phyloP scores from a whole-genome alignment of 2,329 filamentous ascomycete genomes.

The Epichloe sibirici region DNA sequence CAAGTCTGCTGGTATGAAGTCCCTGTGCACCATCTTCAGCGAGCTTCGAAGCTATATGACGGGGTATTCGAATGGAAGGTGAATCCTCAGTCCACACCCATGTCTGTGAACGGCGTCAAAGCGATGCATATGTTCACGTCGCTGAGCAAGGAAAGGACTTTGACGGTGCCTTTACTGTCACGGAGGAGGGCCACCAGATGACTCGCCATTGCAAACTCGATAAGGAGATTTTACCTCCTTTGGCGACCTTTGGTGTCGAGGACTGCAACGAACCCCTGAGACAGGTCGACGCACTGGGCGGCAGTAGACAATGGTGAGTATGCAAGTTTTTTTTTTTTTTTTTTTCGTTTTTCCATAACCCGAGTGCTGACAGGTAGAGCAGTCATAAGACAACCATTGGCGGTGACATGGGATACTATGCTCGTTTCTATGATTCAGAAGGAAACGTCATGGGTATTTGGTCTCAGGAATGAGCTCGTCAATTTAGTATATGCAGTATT shows the following conservation, averaged over 20 bases:
- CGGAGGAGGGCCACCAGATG: slow-evolving; percentile 18
- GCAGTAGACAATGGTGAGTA: slow-evolving; percentile 24
- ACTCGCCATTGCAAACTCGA: slow-evolving; percentile 14
- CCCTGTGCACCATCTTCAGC: slow-evolving; percentile 21
- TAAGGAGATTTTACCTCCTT: slow-evolving; percentile 15
- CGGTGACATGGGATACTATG: slow-evolving; percentile 21
- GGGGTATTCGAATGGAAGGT: slow-evolving; percentile 23
- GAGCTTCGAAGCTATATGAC: slow-evolving; percentile 26
- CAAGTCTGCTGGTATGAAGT: slow-evolving; percentile 28
- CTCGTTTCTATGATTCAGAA: slow-evolving; percentile 25
- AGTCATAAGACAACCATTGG: slow-evolving; percentile 25
- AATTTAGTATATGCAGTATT: neutral
- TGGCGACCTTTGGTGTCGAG: slow-evolving; percentile 22
- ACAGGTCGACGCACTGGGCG: slow-evolving; percentile 18
- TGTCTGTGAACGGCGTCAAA: slow-evolving; percentile 14
- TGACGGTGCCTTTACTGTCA: slow-evolving; percentile 22
- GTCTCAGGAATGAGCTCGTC: slow-evolving; percentile 15
- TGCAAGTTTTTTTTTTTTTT: too few relatives aligned
- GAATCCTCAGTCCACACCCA: slow-evolving; percentile 12
- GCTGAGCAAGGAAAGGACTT: slow-evolving; percentile 13
- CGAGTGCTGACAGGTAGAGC: slow-evolving; percentile 1
- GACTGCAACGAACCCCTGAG: slow-evolving; percentile 21
- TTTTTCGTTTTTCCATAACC: neutral
- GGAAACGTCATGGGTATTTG: slow-evolving; percentile 25
- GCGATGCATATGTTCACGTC: slow-evolving; percentile 23